Percentiles rank a stretch among this genome's conserved stretches.
Evolutionary conservation across 1,284 basidiomycete genomes (phyloP).

Genomic region (Marasmius oreades): DNA sequence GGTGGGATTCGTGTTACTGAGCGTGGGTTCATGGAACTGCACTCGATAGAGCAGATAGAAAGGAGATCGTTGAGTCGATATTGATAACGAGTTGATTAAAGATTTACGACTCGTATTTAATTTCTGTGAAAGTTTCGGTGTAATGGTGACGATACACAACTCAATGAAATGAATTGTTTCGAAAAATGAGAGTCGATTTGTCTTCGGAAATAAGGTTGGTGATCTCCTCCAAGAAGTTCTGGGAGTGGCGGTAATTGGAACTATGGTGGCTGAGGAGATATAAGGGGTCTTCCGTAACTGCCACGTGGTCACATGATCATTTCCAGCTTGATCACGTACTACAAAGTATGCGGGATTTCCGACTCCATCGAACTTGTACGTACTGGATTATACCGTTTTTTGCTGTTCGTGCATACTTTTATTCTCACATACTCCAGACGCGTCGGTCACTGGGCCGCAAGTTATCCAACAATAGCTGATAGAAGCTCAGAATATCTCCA

Average conservation of each 20-base stretch:
- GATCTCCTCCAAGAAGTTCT: slow-evolving; percentile 36
- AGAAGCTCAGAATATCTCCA: no score
- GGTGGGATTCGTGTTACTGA: slow-evolving; percentile 35
- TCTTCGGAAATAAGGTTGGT: slow-evolving; percentile 38
- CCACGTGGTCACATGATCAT: no score
- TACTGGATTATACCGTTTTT: no score
- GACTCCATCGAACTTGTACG: no score
- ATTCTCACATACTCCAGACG: no score
- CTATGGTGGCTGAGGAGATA: slow-evolving; percentile 42
- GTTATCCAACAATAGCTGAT: no score
- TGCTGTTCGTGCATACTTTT: no score
- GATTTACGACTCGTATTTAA: slow-evolving; percentile 63
- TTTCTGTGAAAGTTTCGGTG: slow-evolving; percentile 45
- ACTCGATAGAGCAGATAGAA: slow-evolving; percentile 46
- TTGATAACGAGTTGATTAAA: slow-evolving; percentile 45
- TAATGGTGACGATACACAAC: slow-evolving; percentile 41
- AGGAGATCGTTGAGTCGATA: slow-evolving; percentile 54
- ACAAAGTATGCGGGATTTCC: no score
- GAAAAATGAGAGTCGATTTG: slow-evolving; percentile 43
- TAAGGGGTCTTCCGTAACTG: slow-evolving; percentile 59
- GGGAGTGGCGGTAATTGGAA: slow-evolving; percentile 50
- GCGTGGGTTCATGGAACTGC: slow-evolving; percentile 56
- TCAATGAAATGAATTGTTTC: slow-evolving; percentile 63
- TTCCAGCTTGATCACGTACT: no score
- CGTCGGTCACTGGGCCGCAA: no score